These are phyloP conservation scores for Syzygium aqueum DNA, from an alignment of 345 rosid genomes.

Conservation along the genomic window DNA sequence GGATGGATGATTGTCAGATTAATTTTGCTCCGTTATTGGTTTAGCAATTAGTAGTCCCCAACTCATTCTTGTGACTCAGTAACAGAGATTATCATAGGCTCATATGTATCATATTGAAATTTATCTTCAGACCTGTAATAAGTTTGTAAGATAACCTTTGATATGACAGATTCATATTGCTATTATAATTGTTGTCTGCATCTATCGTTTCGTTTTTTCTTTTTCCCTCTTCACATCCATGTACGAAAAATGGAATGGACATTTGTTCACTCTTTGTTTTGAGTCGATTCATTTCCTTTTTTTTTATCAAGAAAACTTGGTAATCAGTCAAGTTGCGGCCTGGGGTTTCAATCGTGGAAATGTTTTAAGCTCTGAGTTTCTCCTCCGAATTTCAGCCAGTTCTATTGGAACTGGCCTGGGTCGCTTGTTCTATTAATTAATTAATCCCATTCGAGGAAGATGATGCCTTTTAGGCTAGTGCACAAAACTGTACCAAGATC, in stretches of 20 bases:
- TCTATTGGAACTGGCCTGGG: not conserved
- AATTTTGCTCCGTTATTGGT: not conserved
- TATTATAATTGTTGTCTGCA: not conserved
- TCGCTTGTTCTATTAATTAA: not conserved
- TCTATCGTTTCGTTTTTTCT: not conserved
- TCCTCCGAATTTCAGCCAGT: not conserved
- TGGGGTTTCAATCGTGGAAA: not conserved
- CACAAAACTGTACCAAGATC: not conserved
- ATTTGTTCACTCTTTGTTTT: not conserved
- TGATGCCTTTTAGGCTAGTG: not conserved
- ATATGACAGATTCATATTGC: not conserved
- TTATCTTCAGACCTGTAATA: not conserved
- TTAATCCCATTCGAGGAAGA: not conserved
- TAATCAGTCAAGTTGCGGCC: not conserved
- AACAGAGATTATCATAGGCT: not conserved
- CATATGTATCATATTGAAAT: not conserved
- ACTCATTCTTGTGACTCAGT: not conserved
- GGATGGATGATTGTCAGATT: not conserved
- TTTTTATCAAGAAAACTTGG: not conserved
- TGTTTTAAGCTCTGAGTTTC: not conserved
- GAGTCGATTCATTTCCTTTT: not conserved
- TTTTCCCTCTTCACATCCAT: not conserved
- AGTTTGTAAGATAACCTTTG: not conserved
- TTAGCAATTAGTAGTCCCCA: not conserved
- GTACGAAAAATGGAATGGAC: not conserved